These are phyloP conservation scores for Penicillium roqueforti DNA, from an alignment of 495 filamentous ascomycete genomes.

Conservation along the genomic window DNA sequence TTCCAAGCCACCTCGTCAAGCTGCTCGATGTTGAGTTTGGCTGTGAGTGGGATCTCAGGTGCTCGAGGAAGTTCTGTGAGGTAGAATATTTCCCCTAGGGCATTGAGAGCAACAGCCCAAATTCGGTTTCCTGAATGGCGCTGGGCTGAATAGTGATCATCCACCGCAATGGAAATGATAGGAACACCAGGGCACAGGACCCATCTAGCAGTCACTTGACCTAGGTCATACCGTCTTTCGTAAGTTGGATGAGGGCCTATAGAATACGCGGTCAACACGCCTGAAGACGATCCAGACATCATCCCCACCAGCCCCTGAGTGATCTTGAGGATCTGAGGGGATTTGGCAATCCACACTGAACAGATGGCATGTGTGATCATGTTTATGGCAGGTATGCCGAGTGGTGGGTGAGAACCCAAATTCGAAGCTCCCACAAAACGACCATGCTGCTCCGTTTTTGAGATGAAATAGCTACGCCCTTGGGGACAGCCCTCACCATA, in stretches of 20 bases:
- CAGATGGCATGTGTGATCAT: constrained; percentile 58
- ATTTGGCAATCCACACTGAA: constrained; percentile 90
- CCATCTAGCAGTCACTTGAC: constrained; percentile 81
- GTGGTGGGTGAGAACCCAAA: constrained; percentile 42
- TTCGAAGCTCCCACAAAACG: constrained; percentile 59
- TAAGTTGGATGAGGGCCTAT: constrained; percentile 64
- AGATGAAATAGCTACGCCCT: constrained; percentile 71
- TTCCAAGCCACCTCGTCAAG: constrained; percentile 71
- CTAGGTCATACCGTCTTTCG: constrained; percentile 62
- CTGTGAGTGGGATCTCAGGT: constrained; percentile 22
- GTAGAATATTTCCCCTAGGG: constrained; percentile 87
- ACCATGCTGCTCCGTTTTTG: constrained; percentile 71
- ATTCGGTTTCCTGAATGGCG: constrained; percentile 65
- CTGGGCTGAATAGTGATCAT: constrained; percentile 68
- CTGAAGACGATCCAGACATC: constrained; percentile 77
- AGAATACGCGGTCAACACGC: constrained; percentile 79
- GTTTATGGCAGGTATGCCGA: constrained; percentile 71
- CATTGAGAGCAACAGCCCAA: constrained; percentile 87
- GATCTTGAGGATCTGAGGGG: constrained; percentile 59
- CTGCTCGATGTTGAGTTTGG: constrained; percentile 35
- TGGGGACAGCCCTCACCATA: constrained; percentile 81
- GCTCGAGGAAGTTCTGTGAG: constrained; percentile 62
- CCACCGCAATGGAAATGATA: constrained; percentile 79
- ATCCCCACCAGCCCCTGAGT: constrained; percentile 79
- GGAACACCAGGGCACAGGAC: constrained; percentile 88